Conservation (phyloP, 2,329 filamentous ascomycete genomes). For the Coniochaeta sp. region DNA sequence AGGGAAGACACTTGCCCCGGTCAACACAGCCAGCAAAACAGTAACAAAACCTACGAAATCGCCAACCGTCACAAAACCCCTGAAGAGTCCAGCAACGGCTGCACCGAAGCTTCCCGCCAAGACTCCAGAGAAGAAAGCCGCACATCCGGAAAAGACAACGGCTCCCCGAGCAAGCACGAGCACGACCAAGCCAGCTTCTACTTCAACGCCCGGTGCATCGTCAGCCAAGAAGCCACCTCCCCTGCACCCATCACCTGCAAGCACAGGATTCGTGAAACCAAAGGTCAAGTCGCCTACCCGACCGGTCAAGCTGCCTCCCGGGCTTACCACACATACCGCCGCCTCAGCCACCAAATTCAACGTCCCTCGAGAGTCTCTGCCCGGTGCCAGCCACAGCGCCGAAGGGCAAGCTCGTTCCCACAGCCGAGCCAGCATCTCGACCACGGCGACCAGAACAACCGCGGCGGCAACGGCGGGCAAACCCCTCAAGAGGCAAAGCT, state of each 20-base stretch:
- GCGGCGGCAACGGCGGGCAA: conserved; percentile 20
- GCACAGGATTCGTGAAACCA: conserved; percentile 44
- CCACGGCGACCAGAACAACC: conserved; percentile 11
- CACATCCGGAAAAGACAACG: conserved; percentile 21
- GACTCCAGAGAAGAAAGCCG: conserved; percentile 27
- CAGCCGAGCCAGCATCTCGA: conserved; percentile 36
- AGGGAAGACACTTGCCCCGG: conserved; percentile 16
- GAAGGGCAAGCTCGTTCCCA: conserved; percentile 27
- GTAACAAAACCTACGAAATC: conserved; percentile 26
- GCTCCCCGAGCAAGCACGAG: conserved; percentile 9
- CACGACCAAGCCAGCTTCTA: conserved; percentile 14
- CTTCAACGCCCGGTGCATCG: conserved; percentile 18
- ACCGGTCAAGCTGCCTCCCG: conserved; percentile 57
- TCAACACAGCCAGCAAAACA: conserved; percentile 18
- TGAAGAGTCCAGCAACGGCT: conserved; percentile 25
- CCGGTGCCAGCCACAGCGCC: conserved; percentile 24
- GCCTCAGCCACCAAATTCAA: conserved; percentile 57
- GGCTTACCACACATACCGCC: conserved; percentile 62
- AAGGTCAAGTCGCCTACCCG: conserved; percentile 63
- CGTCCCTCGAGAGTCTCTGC: conserved; percentile 30
- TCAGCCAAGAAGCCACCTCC: conserved; percentile 34
- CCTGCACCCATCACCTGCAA: conserved; percentile 29
- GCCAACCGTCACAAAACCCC: conserved; percentile 27
- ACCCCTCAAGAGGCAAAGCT: conserved; percentile 35
- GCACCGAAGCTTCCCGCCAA: conserved; percentile 18